Evolutionary conservation across 2,329 filamentous ascomycete genomes (phyloP).

Genomic region (Beauveria sp.): DNA sequence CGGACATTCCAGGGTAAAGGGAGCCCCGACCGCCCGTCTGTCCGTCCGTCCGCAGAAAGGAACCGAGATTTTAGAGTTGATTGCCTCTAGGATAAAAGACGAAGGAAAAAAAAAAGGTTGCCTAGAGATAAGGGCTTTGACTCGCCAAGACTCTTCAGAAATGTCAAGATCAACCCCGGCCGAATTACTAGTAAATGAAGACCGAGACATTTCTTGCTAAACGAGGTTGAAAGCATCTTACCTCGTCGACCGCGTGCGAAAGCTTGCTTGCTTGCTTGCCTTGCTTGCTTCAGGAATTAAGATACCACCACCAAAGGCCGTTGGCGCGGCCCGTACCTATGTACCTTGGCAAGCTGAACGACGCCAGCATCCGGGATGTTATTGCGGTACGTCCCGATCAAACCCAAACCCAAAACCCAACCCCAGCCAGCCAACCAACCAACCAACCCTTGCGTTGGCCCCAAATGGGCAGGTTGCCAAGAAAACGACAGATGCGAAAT

Average conservation of each 20-base stretch:
- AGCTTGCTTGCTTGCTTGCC: too few relatives aligned
- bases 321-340: neutral
- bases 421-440: too few relatives aligned
- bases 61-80: neutral
- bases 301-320: too few relatives aligned
- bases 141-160: slow-evolving; percentile 4
- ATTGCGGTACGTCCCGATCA: slow-evolving; percentile 11
- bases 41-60: neutral
- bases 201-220: neutral
- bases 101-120: neutral
- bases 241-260: too few relatives aligned
- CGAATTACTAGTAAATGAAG: neutral
- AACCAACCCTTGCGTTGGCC: neutral
- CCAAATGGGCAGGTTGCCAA: slow-evolving; percentile 6
- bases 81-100: too few relatives aligned
- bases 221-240: too few relatives aligned
- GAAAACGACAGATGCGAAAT: slow-evolving; percentile 1
- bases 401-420: neutral
- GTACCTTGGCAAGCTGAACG: neutral
- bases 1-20: neutral
- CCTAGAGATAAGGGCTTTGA: neutral
- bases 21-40: neutral
- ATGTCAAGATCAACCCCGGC: neutral
- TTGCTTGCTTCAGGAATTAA: too few relatives aligned
- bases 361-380: neutral